Evolutionary conservation across 306 rosid genomes (phyloP).

Genomic region (Gillenia trifoliata): DNA sequence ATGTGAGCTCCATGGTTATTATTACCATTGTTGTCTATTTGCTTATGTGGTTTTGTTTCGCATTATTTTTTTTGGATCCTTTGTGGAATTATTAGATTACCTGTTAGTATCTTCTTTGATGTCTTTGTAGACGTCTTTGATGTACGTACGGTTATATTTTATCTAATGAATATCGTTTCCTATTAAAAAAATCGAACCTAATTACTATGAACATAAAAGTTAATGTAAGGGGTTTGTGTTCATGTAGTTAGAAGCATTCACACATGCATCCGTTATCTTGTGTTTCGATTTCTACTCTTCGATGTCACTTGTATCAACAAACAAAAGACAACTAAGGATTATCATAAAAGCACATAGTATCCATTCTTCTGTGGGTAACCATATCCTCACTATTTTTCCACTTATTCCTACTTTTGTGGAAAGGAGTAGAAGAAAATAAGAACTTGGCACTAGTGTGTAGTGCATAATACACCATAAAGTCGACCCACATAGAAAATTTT

Average conservation of each 20-base stretch:
- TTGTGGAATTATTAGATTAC: no score
- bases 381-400: neutral
- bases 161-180: neutral
- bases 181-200: neutral
- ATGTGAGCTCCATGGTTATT: no score
- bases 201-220: neutral
- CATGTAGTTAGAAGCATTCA: neutral
- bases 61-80: no score
- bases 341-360: neutral
- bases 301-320: no score
- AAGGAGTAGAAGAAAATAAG: neutral
- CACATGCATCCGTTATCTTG: no score
- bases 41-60: no score
- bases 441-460: conserved; percentile 5
- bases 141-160: neutral
- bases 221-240: neutral
- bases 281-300: no score
- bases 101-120: no score
- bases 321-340: no score
- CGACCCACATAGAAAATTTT: conserved; percentile 2
- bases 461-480: conserved; percentile 10
- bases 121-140: neutral
- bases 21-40: no score
- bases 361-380: conserved; percentile 4
- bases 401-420: conserved; percentile 7